These are phyloP conservation scores for Ajuga reptans DNA, from an alignment of 305 asterid genomes.

Conservation along the genomic window DNA sequence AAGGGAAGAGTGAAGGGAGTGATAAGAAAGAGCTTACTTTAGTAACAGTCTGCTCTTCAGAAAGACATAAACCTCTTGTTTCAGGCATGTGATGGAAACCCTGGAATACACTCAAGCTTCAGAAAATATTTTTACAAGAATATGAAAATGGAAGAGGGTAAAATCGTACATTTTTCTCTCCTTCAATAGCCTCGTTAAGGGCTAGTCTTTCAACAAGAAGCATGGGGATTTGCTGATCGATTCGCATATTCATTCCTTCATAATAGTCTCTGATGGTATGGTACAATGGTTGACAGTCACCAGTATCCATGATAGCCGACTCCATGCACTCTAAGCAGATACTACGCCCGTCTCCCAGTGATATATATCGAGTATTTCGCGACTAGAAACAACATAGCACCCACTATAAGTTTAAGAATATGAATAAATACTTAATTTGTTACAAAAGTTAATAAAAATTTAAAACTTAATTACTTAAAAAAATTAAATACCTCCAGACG, in stretches of 20 bases:
- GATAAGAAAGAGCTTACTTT: slow-evolving; percentile 43
- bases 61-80: slow-evolving; percentile 88
- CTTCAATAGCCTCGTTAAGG: slow-evolving; percentile 93
- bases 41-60: slow-evolving; percentile 90
- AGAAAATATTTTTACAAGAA: neutral
- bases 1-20: neutral
- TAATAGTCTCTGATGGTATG: slow-evolving; percentile 84
- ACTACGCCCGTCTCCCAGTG: slow-evolving; percentile 87
- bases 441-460: too few species aligned
- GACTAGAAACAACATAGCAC: slow-evolving; percentile 35
- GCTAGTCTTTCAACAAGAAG: slow-evolving; percentile 94
- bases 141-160: neutral
- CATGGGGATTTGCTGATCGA: slow-evolving; percentile 86
- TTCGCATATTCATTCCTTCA: slow-evolving; percentile 93
- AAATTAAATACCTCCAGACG: slow-evolving; percentile 67
- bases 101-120: slow-evolving; percentile 28
- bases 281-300: slow-evolving; percentile 94
- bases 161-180: slow-evolving; percentile 71
- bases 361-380: slow-evolving; percentile 50
- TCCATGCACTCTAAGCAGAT: slow-evolving; percentile 95
- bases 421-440: too few species aligned
- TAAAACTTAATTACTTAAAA: too few species aligned
- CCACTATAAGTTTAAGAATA: too few species aligned
- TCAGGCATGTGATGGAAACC: slow-evolving; percentile 97
- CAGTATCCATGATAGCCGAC: slow-evolving; percentile 89